Evolutionary conservation across 352 stramenopile species (phyloP), one percentile per base, ranked within the genome.

Genomic region (Nothophytophthora sp.): DNA sequence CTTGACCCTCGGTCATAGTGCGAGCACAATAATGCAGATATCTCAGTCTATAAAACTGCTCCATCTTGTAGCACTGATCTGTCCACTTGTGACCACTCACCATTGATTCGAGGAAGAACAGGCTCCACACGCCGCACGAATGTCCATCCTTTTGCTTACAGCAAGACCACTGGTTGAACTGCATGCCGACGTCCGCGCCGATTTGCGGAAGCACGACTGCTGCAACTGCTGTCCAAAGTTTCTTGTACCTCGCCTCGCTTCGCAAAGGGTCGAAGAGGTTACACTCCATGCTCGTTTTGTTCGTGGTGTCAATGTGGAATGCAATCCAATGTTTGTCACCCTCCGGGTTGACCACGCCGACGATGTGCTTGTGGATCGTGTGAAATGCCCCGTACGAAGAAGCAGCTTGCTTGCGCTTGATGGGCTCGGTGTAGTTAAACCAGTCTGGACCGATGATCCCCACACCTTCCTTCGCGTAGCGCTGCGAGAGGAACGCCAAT

Each of bases 21-120:
- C 19, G n/a, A 2, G 24, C 8, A 28, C 39, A 57, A 16, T 50
- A 20, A 13, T 39, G 50, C 18, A 50, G 23, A 10, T 49, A 49
- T 11, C 39, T 38, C 3, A 50, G 23, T 12, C 50, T 38, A 32
- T 50, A 50, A 39, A 35, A 57, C 13, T 50, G 39, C 18, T 50
- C 39, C 11, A 35, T 13, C 4, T 38, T 23, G 13, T 58, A 58
- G 22, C 33, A 58, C 1, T 37, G 15, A 9, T 58, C 12, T 18
- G 19, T 45, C 50, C 34, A 51, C 33, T 39, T 27, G 50, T 50
- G 50, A 13, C 9, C 16, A 13, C 15, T 33, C 19, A 56, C 19
- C 39, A 50, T 57, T 13, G 50, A 50, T 13, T 57, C 50, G n/a
- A 57, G 38, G 30, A 57, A 57, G 24, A 45, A 43, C 9, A 50